Conservation (phyloP, 108 stramenopile genomes). For the Hondaea fermentalgiana region DNA sequence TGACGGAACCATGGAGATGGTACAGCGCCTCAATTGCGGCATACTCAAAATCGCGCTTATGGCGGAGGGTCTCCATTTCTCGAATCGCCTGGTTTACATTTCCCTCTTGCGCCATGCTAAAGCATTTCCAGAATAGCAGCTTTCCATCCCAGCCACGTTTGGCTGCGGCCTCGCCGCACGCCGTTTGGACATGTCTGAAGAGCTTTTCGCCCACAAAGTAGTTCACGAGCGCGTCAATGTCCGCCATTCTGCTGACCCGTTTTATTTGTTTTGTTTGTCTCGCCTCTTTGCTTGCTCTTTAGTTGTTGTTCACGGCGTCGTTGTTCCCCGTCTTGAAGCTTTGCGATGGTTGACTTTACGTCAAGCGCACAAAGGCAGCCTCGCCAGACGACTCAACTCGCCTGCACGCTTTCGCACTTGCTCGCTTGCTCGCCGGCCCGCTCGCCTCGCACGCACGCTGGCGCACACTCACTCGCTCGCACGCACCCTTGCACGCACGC, state of each 20-base stretch:
- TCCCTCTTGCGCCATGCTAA: conserved; percentile 34
- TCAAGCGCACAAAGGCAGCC: too few relatives aligned
- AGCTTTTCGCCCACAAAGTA: conserved; percentile 14
- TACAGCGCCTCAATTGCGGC: conserved; percentile 35
- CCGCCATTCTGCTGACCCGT: background rate
- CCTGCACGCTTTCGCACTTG: too few relatives aligned
- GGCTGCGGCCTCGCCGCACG: background rate
- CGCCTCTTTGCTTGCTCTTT: background rate
- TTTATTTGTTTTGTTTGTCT: background rate
- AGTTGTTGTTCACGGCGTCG: too few relatives aligned
- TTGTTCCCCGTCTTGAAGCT: too few relatives aligned
- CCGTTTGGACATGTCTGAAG: conserved; percentile 8
- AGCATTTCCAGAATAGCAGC: conserved; percentile 35
- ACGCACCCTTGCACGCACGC: too few relatives aligned
- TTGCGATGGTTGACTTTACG: too few relatives aligned
- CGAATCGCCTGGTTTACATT: conserved; percentile 35
- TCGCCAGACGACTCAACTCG: too few relatives aligned
- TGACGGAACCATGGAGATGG: conserved; percentile 37
- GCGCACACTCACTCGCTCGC: too few relatives aligned
- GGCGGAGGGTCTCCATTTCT: conserved; percentile 34
- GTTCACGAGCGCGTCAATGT: background rate
- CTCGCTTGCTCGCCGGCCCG: too few relatives aligned
- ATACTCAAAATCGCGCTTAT: conserved; percentile 41
- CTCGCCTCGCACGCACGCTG: too few relatives aligned
- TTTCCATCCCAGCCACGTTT: conserved; percentile 15